phyloP scores from a whole-genome alignment of 2,329 filamentous ascomycete species.

The Sarocladium strictum region DNA sequence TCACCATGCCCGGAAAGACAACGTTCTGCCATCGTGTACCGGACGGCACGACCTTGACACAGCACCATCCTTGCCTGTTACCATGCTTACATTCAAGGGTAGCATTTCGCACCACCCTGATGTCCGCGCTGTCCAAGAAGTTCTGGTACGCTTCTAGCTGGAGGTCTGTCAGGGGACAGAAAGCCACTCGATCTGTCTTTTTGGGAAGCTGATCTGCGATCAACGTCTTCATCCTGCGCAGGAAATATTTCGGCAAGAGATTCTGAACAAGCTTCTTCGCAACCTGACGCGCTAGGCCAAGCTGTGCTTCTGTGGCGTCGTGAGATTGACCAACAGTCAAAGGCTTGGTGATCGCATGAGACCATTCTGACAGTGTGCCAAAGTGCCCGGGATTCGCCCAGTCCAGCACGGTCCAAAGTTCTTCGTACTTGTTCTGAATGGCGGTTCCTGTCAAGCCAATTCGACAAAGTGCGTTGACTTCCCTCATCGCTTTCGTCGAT shows the following conservation, averaged over 20 bases:
- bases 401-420: constrained; percentile 91
- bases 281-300: constrained; percentile 74
- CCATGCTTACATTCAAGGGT: constrained; percentile 62
- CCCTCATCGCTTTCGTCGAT: constrained; percentile 79
- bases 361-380: constrained; percentile 66
- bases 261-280: constrained; percentile 82
- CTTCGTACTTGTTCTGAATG: constrained; percentile 97
- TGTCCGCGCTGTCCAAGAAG: constrained; percentile 63
- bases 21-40: constrained; percentile 63
- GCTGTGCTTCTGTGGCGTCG: constrained; percentile 76
- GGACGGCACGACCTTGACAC: constrained; percentile 51
- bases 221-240: constrained; percentile 86
- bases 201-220: constrained; percentile 91
- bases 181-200: constrained; percentile 91
- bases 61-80: constrained; percentile 73
- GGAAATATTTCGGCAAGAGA: constrained; percentile 81
- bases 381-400: constrained; percentile 86
- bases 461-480: constrained; percentile 84
- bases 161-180: constrained; percentile 80
- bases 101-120: constrained; percentile 62
- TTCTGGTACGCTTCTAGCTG: constrained; percentile 80
- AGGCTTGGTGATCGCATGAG: constrained; percentile 67
- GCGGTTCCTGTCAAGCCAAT: constrained; percentile 93
- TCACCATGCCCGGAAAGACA: constrained; percentile 80
- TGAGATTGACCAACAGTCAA: constrained; percentile 87